Base-by-base conservation (phyloP, 2,329 filamentous ascomycete genomes). In the Colletotrichum lindemuthianum region DNA sequence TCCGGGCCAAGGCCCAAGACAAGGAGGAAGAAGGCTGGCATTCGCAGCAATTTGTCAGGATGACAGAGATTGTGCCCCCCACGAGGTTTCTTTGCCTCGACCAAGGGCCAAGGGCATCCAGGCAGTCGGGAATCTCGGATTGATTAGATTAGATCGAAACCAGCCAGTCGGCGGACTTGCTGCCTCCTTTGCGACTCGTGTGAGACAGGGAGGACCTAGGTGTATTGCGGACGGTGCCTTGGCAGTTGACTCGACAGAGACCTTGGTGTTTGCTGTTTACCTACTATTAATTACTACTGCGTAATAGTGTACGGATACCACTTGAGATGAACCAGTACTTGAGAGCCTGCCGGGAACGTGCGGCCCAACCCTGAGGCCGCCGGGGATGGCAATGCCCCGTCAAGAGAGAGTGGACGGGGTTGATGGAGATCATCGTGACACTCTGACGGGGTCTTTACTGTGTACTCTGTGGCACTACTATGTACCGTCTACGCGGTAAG, bases 71-170 rank as follows among this genome's bases (percentile, higher is more conserved):
- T 12, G n/a, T 9, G 43, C 12, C 43, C 60, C 56, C 49, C 44
- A 50, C 39, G 37, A 55, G 32, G 36, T 45, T 37, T 16, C 7
- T 32, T n/a, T 60, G 39, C 37, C 47, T 64, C 44, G 54, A 56
- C 56, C 60, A 55, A 64, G 56, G 24, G 24, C 24, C 24, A 24
- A 24, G 24, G 24, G 49, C 33, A 53, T 33, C 56, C 55, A 49
- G 33, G 45, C 39, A 34, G 32, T 16, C 59, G 56, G 56, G 50
- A 49, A 48, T 59, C 49, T 64, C 44, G 45, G 51, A 24, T 64
- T 60, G 57, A 60, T 60, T 60, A 64, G 60, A 64, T 64, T 60
- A 64, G 56, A 64, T 60, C 57, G 56, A 45, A 33, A 9, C 33
- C 12, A 15, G 24, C 60, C 50, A 60, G 39, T 60, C 37, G 37